Evolutionary conservation across 2,329 filamentous ascomycete genomes (phyloP).

Genomic region (Colletotrichum cuscutae): DNA sequence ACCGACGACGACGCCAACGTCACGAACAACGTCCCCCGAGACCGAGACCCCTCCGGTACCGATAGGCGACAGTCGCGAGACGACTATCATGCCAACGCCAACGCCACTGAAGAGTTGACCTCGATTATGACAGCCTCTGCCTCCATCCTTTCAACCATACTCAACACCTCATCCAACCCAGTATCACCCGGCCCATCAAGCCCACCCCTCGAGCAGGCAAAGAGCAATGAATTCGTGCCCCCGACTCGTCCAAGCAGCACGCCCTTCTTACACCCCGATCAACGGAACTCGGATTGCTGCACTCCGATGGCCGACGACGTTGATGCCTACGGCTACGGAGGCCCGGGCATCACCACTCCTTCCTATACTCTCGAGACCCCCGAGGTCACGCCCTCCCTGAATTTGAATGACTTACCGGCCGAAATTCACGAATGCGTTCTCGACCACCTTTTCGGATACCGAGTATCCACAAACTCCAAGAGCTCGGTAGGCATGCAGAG

Average conservation of each 20-base stretch:
- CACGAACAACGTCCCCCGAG: conserved; percentile 25
- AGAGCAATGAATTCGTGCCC: conserved; percentile 58
- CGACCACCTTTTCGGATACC: conserved; percentile 76
- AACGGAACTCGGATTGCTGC: conserved; percentile 54
- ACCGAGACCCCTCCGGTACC: conserved; percentile 25
- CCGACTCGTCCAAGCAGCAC: conserved; percentile 68
- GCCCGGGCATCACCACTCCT: conserved; percentile 40
- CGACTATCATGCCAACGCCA: conserved; percentile 32
- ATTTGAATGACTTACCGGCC: conserved; percentile 66
- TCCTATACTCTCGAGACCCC: conserved; percentile 33
- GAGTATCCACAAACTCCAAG: conserved; percentile 69
- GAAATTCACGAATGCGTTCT: conserved; percentile 80
- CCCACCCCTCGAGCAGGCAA: conserved; percentile 59
- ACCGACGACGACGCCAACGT: conserved; percentile 32
- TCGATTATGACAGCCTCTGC: conserved; percentile 50
- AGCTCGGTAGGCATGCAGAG: conserved; percentile 64
- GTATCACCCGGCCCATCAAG: conserved; percentile 65
- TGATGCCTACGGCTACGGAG: conserved; percentile 41
- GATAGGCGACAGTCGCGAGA: conserved; percentile 34
- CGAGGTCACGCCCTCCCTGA: conserved; percentile 23
- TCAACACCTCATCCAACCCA: conserved; percentile 61
- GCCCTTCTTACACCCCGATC: conserved; percentile 66
- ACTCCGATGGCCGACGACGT: conserved; percentile 43
- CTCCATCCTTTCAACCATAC: conserved; percentile 48
- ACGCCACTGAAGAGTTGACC: conserved; percentile 44